phyloP scores from a whole-genome alignment of 805 yeast species.

The Schwanniomyces vanrijiae region DNA sequence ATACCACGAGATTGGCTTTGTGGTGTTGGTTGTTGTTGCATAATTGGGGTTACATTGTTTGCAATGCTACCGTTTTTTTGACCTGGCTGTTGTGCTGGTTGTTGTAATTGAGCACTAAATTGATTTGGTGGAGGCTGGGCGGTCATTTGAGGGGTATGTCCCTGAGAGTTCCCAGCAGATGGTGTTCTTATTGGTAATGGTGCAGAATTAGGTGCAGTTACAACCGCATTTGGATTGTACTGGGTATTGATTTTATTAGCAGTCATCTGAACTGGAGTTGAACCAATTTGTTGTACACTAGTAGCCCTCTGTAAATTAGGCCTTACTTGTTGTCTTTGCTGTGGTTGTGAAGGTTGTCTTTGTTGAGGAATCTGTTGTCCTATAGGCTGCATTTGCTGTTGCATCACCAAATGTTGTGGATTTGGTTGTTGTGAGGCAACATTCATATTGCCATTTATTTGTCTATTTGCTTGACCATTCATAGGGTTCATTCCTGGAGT shows the following conservation, averaged over 20 bases:
- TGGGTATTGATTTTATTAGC: constrained; percentile 9
- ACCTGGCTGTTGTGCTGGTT: constrained; percentile 14
- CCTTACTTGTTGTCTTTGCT: constrained; percentile 12
- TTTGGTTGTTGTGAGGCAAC: background rate
- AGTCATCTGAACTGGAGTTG: constrained; percentile 5
- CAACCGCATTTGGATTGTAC: constrained; percentile 10
- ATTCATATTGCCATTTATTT: constrained; percentile 1
- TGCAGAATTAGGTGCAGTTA: constrained; percentile 22
- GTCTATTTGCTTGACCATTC: constrained; percentile 2
- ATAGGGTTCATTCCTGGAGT: constrained; percentile 1
- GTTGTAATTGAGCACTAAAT: constrained; percentile 4
- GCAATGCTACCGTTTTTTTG: constrained; percentile 9
- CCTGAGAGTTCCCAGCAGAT: constrained; percentile 20
- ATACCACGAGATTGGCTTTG: constrained; percentile 16
- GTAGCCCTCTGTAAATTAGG: constrained; percentile 21
- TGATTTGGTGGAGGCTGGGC: constrained; percentile 16
- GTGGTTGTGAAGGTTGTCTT: constrained; percentile 8
- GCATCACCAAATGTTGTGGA: background rate
- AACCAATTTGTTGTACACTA: constrained; percentile 19
- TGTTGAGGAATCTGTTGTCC: constrained; percentile 7
- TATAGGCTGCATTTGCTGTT: constrained; percentile 6
- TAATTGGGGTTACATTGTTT: constrained; percentile 19
- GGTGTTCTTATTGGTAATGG: constrained; percentile 15
- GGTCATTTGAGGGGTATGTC: constrained; percentile 31
- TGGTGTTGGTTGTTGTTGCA: constrained; percentile 24